Base-by-base conservation (phyloP, 768 basidiomycete species). In the Macrolepiota albuminosa region DNA sequence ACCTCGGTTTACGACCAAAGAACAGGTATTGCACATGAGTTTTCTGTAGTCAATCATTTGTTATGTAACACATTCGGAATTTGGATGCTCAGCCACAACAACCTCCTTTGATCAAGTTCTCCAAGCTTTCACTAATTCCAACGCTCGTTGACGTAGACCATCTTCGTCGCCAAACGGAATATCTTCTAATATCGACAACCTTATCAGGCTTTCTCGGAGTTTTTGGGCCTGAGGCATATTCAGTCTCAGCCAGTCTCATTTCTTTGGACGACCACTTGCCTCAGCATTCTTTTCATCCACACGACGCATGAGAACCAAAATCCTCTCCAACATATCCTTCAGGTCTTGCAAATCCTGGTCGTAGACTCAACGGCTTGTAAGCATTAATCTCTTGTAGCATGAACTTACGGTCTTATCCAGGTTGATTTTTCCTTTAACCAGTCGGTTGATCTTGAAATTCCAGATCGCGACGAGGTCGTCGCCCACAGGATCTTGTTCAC, bases 91-190 rank as follows among this genome's bases (percentile, higher is more conserved):
- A 34, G 31, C 16, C 16, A 24, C 24, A n/a, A 18, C 14, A 29
- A 29, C 11, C 53, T 37, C 11, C n/a, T 8, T 33, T 29, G n/a
- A 26, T 51, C 36, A 54, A 31, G 11, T 8, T 51, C 16, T 31
- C 62, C 59, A 60, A 33, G 14, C 42, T 24, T 49, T 50, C 11
- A 53, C n/a, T 21, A 63, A 57, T 9, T 49, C 33, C 5, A 34
- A 26, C 4, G 62, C 62, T 24, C 43, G 55, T 39, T 40, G 16
- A 31, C 59, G 51, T 37, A 63, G 39, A n/a, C 56, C 59, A 50
- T 31, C 26, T 40, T 63, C 59, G 51, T 63, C 62, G 13, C 37
- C 56, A n/a, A 63, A 63, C 14, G 62, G 62, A 39, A 63, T 54
- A 46, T 63, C 52, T 21, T 60, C 39, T 33, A 57, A 26, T 14